phyloP scores from a whole-genome alignment of 345 rosid species.

The Ceriops decandra region DNA sequence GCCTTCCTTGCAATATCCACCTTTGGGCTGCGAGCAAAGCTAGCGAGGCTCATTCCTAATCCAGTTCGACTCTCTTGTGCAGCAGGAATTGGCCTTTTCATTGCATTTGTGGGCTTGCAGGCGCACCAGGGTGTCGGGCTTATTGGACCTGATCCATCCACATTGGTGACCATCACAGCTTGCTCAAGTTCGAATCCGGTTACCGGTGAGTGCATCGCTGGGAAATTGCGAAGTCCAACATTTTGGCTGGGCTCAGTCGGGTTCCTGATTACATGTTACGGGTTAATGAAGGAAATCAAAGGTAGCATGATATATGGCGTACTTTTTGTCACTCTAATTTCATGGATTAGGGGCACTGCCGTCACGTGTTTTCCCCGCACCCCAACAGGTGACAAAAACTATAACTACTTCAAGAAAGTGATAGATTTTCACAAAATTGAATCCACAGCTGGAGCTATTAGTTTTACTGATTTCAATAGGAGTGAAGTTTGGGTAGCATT shows the following conservation, averaged over 20 bases:
- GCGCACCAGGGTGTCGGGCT: conserved; percentile 77
- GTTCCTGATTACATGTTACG: conserved; percentile 58
- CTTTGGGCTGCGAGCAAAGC: conserved; percentile 59
- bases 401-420: conserved; percentile 57
- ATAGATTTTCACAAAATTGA: conserved; percentile 68
- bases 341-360: conserved; percentile 78
- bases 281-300: conserved; percentile 62
- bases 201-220: conserved; percentile 60
- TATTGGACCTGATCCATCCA: conserved; percentile 70
- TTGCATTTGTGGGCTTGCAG: conserved; percentile 81
- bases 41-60: conserved; percentile 61
- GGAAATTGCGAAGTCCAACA: conserved; percentile 69
- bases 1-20: conserved; percentile 50
- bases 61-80: conserved; percentile 65
- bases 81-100: conserved; percentile 76
- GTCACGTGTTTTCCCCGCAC: conserved; percentile 66
- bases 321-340: conserved; percentile 56
- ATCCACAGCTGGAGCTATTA: conserved; percentile 67
- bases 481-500: conserved; percentile 74
- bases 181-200: conserved; percentile 43
- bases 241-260: conserved; percentile 75
- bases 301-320: conserved; percentile 88
- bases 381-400: conserved; percentile 53
- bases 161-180: conserved; percentile 58
- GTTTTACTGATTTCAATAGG: conserved; percentile 51